Evolutionary conservation across 208 protist genomes (phyloP).

Genomic region (Trypanosoma avium): DNA sequence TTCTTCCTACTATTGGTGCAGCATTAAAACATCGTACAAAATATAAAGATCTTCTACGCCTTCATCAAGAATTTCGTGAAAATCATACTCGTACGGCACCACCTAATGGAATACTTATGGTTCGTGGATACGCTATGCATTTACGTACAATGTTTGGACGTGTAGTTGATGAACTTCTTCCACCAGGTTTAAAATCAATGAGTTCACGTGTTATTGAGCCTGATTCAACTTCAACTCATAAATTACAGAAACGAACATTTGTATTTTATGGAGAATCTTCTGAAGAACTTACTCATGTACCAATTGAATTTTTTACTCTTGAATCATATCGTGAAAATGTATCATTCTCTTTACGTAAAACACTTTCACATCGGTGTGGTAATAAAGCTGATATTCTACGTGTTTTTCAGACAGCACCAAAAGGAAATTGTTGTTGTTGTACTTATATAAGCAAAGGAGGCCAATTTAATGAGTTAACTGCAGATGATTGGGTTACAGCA

Average conservation of each 20-base stretch:
- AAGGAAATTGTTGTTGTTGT: constrained; percentile 66
- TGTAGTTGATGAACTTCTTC: constrained; percentile 88
- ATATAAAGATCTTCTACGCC: constrained; percentile 85
- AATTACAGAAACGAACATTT: constrained; percentile 77
- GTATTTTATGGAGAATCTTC: constrained; percentile 81
- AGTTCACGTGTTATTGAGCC: constrained; percentile 89
- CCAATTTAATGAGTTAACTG: constrained; percentile 84
- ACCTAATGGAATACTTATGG: constrained; percentile 68
- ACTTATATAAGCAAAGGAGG: constrained; percentile 89
- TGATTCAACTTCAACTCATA: constrained; percentile 38
- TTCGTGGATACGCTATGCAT: constrained; percentile 83
- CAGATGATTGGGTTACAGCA: constrained; percentile 82
- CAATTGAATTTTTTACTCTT: constrained; percentile 92
- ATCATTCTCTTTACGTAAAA: constrained; percentile 83
- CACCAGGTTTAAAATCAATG: constrained; percentile 79
- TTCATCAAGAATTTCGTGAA: constrained; percentile 83
- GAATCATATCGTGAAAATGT: constrained; percentile 92
- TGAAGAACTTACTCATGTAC: constrained; percentile 84
- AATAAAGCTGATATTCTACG: constrained; percentile 57
- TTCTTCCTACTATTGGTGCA: constrained; percentile 86
- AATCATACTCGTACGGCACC: constrained; percentile 62
- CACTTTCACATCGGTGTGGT: constrained; percentile 66
- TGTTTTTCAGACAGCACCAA: constrained; percentile 81
- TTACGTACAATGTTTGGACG: constrained; percentile 89
- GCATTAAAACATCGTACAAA: constrained; percentile 63